Conservation (phyloP, 2,329 filamentous ascomycete species). For the Blastomyces gilchristii region DNA sequence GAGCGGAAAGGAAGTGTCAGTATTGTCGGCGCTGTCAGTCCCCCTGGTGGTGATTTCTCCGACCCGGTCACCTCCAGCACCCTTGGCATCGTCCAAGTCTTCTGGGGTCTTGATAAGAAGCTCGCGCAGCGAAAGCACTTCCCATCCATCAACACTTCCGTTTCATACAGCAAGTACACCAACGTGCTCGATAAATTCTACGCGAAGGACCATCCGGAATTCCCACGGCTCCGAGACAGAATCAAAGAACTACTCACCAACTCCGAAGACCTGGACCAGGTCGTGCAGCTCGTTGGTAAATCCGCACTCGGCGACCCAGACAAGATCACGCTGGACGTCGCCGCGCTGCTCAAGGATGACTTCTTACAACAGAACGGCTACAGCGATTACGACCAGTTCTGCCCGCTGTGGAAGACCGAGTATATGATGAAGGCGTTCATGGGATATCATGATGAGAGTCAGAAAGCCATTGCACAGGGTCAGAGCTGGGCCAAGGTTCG, state of each 20-base stretch:
- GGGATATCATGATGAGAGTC: constrained; percentile 92
- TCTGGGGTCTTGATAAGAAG: constrained; percentile 99
- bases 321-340: constrained; percentile 95
- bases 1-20: constrained; percentile 86
- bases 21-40: constrained; percentile 94
- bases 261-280: constrained; percentile 95
- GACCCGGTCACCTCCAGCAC: constrained; percentile 93
- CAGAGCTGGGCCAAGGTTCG: constrained; percentile 88
- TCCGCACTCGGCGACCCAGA: constrained; percentile 90
- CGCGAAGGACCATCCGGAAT: constrained; percentile 85
- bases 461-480: constrained; percentile 87
- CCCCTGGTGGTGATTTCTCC: constrained; percentile 97
- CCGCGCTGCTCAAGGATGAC: constrained; percentile 89
- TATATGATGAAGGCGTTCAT: constrained; percentile 99
- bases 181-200: constrained; percentile 83
- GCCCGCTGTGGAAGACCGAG: constrained; percentile 97
- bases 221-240: constrained; percentile 82
- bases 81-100: constrained; percentile 95
- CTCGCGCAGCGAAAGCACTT: constrained; percentile 98
- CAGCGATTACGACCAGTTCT: constrained; percentile 98
- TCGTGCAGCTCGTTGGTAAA: constrained; percentile 96
- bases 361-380: constrained; percentile 99
- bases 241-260: constrained; percentile 90
- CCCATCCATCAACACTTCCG: constrained; percentile 89
- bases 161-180: constrained; percentile 97